These are phyloP conservation scores for Rubia occidens DNA, from an alignment of 305 asterid genomes.

Conservation along the genomic window DNA sequence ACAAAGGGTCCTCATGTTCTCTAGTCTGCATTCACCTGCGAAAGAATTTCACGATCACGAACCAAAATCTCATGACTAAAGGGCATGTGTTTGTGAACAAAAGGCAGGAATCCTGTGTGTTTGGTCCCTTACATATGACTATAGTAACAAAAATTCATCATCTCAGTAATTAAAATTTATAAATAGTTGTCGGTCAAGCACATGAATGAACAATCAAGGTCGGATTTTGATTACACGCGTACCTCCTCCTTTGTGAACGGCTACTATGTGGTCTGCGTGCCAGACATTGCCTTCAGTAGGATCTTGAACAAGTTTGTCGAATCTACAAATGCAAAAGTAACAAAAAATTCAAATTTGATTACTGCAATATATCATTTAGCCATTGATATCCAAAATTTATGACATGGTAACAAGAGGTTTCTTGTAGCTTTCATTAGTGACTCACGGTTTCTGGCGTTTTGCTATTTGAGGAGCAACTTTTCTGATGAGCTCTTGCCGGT, in stretches of 20 bases:
- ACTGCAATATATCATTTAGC: neutral
- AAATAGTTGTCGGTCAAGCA: neutral
- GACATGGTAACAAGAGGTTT: neutral
- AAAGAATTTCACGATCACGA: slow-evolving; percentile 16
- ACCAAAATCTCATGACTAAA: slow-evolving; percentile 3
- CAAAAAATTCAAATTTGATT: neutral
- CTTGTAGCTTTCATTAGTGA: slow-evolving; percentile 11
- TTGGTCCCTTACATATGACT: neutral
- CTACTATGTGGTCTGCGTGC: slow-evolving; percentile 96
- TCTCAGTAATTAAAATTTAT: too few relatives aligned
- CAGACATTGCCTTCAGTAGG: slow-evolving; percentile 88
- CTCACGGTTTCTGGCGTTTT: slow-evolving; percentile 49
- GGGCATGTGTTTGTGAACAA: neutral
- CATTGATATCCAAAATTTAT: neutral
- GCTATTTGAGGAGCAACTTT: slow-evolving; percentile 69
- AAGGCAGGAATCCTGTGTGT: neutral
- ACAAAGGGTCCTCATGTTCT: slow-evolving; percentile 96
- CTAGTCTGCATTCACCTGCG: slow-evolving; percentile 90
- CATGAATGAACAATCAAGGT: neutral
- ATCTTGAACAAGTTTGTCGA: slow-evolving; percentile 59
- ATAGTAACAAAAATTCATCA: neutral
- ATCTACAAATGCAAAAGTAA: slow-evolving; percentile 30
- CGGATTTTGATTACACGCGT: neutral
- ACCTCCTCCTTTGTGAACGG: slow-evolving; percentile 96
- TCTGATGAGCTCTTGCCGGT: slow-evolving; percentile 48